Evolutionary conservation across 2,329 filamentous ascomycete species (phyloP).

Genomic region (Huntiella omanensis): DNA sequence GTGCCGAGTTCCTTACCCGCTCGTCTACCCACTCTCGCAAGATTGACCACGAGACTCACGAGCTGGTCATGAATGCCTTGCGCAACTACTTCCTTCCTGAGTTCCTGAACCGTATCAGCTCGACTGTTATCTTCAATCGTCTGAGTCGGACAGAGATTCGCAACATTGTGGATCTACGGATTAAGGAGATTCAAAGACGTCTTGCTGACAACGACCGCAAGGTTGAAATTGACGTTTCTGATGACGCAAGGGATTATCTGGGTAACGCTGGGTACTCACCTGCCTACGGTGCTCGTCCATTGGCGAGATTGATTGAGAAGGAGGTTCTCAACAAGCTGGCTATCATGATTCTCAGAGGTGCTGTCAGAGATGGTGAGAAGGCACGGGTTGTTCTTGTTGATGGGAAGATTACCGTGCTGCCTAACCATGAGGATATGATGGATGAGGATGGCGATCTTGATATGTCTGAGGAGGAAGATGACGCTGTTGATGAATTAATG

Average conservation of each 20-base stretch:
- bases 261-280: slow-evolving; percentile 85
- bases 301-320: slow-evolving; percentile 83
- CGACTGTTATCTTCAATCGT: slow-evolving; percentile 94
- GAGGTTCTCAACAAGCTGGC: slow-evolving; percentile 90
- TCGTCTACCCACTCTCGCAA: slow-evolving; percentile 60
- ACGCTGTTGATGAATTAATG: slow-evolving; percentile 51
- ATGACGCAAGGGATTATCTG: slow-evolving; percentile 83
- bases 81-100: slow-evolving; percentile 95
- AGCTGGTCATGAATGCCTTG: slow-evolving; percentile 78
- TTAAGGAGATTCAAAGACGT: slow-evolving; percentile 78
- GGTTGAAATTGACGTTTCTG: slow-evolving; percentile 61
- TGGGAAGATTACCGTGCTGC: slow-evolving; percentile 60
- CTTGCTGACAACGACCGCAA: slow-evolving; percentile 72
- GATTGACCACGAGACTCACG: slow-evolving; percentile 69
- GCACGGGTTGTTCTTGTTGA: slow-evolving; percentile 64
- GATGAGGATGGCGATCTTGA: slow-evolving; percentile 46
- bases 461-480: slow-evolving; percentile 54
- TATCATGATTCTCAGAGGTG: slow-evolving; percentile 72
- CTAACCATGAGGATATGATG: slow-evolving; percentile 52
- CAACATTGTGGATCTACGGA: slow-evolving; percentile 81
- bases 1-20: slow-evolving; percentile 79
- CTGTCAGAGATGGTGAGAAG: slow-evolving; percentile 66
- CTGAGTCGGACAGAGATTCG: slow-evolving; percentile 79
- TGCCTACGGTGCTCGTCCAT: slow-evolving; percentile 78
- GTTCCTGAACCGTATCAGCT: slow-evolving; percentile 95